Evolutionary conservation across 768 basidiomycete species (phyloP), one percentile per base, ranked within the genome.

Genomic region (Dioszegia hungarica): DNA sequence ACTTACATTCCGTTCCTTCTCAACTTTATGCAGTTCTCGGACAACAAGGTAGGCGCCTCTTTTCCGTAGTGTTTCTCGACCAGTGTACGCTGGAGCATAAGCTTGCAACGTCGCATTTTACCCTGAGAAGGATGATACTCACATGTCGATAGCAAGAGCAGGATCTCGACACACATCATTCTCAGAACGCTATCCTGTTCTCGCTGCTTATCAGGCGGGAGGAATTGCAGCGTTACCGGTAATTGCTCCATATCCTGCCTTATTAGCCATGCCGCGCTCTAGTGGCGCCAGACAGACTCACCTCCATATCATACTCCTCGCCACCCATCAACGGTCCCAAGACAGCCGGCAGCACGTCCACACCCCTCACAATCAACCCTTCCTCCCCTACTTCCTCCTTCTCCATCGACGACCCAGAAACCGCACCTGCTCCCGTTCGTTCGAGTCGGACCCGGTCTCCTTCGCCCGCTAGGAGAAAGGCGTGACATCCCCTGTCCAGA

Each of bases 271-370:
- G 33, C 17, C 5, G 15, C 24, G 11, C 12, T 44, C 22, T 22
- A 14, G 20, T 19, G 27, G 38, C 36, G 34, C 5, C 14, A 25
- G 25, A 43, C 39, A 36, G 53, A 63, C 80, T 51, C 63, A 89
- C 90, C 60, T 97, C 93, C 1, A 94, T 80, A 55, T 95, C 92
- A 58, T 89, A 86, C 76, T 98, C 95, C 75, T 98, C 95, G 0
- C 91, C 87, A 5, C 94, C 93, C 38, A 94, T 91, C 1, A 99
- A 79, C 0, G 95, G 94, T 0, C 93, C 82, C 2, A 99, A 81
- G 11, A 99, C 80, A 69, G 85, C 88, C 0, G 90, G 87, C 10
- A 98, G 80, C 1, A 87, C 83, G 75, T 91, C 87, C 33, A 97
- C 84, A 4, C 92, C 91, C 1, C 72, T 72, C 28, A 77, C 75